Evolutionary conservation across 768 basidiomycete genomes (phyloP).

Genomic region (Tylopilus sp.): DNA sequence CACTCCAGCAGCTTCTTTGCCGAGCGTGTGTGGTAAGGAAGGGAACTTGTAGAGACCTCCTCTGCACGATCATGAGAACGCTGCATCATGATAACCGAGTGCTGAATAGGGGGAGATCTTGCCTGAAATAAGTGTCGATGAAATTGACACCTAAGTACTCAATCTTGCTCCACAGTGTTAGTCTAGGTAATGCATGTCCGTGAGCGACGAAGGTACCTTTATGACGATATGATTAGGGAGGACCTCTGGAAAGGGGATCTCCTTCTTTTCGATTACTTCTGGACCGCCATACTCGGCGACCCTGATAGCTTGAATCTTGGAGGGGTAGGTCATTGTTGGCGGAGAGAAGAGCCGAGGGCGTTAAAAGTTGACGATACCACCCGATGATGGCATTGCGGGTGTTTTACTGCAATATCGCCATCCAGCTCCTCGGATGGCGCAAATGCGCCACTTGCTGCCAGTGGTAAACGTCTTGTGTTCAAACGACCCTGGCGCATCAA

Average conservation of each 20-base stretch:
- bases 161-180: conserved; percentile 39
- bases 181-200: no score
- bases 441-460: no score
- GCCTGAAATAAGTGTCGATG: conserved; percentile 82
- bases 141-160: conserved; percentile 85
- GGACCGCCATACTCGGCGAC: conserved; percentile 71
- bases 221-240: conserved; percentile 56
- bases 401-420: no score
- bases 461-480: no score
- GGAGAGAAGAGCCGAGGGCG: no score
- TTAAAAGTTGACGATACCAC: no score
- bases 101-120: conserved; percentile 18
- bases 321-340: conserved; percentile 51
- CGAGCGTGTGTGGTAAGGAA: conserved; percentile 65
- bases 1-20: conserved; percentile 75
- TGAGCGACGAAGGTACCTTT: conserved; percentile 22
- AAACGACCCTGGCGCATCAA: no score
- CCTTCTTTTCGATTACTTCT: conserved; percentile 70
- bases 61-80: conserved; percentile 30
- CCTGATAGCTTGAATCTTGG: conserved; percentile 66
- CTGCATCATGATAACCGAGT: no score
- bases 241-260: conserved; percentile 63
- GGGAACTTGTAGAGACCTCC: conserved; percentile 65
- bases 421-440: no score
- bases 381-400: no score